These are phyloP conservation scores for Trichoderma lentiforme DNA, from an alignment of 2,329 filamentous ascomycete species.

Conservation along the genomic window DNA sequence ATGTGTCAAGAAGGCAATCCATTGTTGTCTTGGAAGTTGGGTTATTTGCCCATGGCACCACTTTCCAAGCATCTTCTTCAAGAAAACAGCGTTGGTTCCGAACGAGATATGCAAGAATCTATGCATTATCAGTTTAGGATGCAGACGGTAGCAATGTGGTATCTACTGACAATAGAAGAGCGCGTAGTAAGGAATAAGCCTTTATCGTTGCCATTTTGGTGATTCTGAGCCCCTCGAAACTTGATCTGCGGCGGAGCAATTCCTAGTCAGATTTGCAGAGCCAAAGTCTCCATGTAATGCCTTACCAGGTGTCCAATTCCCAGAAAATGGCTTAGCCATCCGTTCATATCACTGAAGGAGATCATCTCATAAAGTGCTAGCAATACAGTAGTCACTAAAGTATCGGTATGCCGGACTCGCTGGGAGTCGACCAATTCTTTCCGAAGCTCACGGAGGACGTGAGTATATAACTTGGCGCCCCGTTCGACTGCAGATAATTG, in stretches of 20 bases:
- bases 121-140: not conserved
- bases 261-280: not conserved
- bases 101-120: slow-evolving; percentile 1
- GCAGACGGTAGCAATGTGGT: not conserved
- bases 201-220: not conserved
- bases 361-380: not conserved
- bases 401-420: not conserved
- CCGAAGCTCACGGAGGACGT: not conserved
- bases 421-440: not conserved
- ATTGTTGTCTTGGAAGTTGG: not conserved
- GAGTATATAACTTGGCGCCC: not conserved
- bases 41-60: not conserved
- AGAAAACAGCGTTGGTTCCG: not conserved
- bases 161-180: not conserved
- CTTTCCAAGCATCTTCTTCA: not conserved
- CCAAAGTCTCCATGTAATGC: not conserved
- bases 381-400: not conserved
- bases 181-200: not conserved
- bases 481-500: not conserved
- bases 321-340: not conserved
- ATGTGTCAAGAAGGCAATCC: not conserved
- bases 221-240: not conserved
- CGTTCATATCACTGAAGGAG: not conserved
- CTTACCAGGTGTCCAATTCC: not conserved
- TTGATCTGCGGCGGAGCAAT: not conserved